These are phyloP conservation scores for Rhodosporidiobolus odoratus DNA, from an alignment of 768 basidiomycete genomes.

Conservation along the genomic window DNA sequence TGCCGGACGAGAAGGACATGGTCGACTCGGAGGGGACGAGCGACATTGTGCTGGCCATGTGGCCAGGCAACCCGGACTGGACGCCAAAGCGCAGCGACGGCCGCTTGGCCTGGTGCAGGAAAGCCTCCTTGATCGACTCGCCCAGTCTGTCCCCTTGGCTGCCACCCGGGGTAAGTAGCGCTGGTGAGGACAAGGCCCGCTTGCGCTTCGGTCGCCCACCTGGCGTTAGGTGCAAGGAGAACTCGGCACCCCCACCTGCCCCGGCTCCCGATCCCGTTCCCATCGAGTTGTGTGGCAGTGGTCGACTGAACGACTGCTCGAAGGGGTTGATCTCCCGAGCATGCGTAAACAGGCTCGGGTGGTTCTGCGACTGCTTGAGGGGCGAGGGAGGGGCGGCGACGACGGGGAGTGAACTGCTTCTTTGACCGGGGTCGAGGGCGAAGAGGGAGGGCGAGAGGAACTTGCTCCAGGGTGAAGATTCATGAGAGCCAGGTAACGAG, in stretches of 20 bases:
- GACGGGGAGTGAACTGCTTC: not conserved
- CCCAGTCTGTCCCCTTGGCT: not conserved
- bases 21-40: slow-evolving; percentile 1
- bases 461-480: slow-evolving; percentile 17
- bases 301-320: slow-evolving; percentile 18
- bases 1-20: slow-evolving; percentile 8
- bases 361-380: slow-evolving; percentile 11
- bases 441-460: slow-evolving; percentile 31
- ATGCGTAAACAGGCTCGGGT: slow-evolving; percentile 24
- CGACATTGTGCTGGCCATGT: not conserved
- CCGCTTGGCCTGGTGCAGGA: slow-evolving; percentile 25
- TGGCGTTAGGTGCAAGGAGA: not conserved
- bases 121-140: slow-evolving; percentile 9
- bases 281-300: not conserved
- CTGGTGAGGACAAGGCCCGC: slow-evolving; percentile 28
- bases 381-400: not conserved
- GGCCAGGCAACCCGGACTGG: not conserved
- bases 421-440: slow-evolving; percentile 15
- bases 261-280: not conserved
- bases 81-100: slow-evolving; percentile 5
- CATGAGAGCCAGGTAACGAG: too few species aligned
- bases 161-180: slow-evolving; percentile 30
- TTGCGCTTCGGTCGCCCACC: slow-evolving; percentile 5
- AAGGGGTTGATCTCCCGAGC: slow-evolving; percentile 31
- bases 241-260: not conserved